phyloP scores from a whole-genome alignment of 768 basidiomycete species.

The Phlebiopsis flavidoalba region DNA sequence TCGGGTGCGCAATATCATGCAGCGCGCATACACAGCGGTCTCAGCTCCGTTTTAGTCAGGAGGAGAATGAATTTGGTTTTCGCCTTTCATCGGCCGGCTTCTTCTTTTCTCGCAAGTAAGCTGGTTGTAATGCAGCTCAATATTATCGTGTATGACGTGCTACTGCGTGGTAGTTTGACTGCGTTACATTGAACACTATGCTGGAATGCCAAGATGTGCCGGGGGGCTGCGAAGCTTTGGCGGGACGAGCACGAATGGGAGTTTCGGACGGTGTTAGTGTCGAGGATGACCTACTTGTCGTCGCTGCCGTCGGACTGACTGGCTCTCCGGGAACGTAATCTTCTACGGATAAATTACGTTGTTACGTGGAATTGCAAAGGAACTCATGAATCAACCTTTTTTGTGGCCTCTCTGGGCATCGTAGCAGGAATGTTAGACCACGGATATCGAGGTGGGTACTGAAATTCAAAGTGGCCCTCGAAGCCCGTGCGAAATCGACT shows the following conservation, averaged over 20 bases:
- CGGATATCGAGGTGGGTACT: no score
- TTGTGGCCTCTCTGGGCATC: not conserved
- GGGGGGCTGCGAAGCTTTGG: constrained; percentile 19
- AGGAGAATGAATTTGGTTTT: no score
- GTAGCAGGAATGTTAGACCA: no score
- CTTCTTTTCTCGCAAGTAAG: constrained; percentile 25
- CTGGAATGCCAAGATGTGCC: no score
- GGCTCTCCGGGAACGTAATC: not conserved
- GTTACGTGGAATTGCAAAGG: not conserved
- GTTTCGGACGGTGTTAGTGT: not conserved
- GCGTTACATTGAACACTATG: constrained; percentile 26
- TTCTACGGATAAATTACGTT: not conserved
- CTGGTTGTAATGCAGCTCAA: constrained; percentile 1
- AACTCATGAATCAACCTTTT: not conserved
- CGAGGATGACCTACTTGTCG: constrained; percentile 14
- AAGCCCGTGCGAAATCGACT: no score
- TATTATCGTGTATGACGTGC: not conserved
- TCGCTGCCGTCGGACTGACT: constrained; percentile 16
- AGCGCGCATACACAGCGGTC: constrained; percentile 16
- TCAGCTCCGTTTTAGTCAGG: constrained; percentile 14
- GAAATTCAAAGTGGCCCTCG: no score
- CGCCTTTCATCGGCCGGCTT: no score
- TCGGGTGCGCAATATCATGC: no score
- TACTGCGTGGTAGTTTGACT: no score
- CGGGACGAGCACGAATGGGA: not conserved